Conservation (phyloP, 2,329 filamentous ascomycete genomes). For the Pseudogymnoascus sp. region DNA sequence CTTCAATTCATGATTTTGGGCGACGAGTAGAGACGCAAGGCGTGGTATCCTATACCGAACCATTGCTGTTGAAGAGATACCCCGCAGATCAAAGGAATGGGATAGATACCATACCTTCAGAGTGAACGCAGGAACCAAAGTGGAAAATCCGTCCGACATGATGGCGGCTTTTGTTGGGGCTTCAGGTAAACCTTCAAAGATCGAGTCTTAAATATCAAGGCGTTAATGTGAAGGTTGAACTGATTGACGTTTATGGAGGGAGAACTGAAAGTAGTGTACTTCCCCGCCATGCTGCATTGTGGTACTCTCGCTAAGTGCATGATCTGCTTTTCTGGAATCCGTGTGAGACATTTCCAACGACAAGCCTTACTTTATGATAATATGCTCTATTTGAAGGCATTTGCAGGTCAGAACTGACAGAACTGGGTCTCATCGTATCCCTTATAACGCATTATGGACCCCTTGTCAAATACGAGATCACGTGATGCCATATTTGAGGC, state of each 20-base stretch:
- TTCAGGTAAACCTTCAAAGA: not conserved
- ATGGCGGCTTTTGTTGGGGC: not conserved
- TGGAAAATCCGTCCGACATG: conserved; percentile 5
- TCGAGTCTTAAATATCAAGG: not conserved
- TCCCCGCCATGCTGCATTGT: not conserved
- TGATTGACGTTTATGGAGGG: not conserved
- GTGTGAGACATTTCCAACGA: conserved; percentile 2
- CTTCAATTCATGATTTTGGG: not conserved
- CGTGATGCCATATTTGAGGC: not conserved
- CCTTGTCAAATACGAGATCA: not conserved
- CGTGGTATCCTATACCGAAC: not conserved
- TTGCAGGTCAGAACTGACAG: not conserved
- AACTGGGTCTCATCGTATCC: not conserved
- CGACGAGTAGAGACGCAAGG: not conserved
- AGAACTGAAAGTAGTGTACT: not conserved
- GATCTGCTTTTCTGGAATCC: not conserved
- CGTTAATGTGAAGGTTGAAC: not conserved
- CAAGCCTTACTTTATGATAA: not conserved
- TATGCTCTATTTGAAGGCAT: not conserved
- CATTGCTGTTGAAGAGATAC: not conserved
- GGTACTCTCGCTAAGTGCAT: not conserved
- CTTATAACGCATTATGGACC: not conserved
- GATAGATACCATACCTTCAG: not conserved
- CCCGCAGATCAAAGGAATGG: conserved; percentile 19
- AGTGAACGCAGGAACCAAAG: conserved; percentile 1